Base-by-base conservation (phyloP, 2,329 filamentous ascomycete genomes). In the Zasmidium citrigriseum region DNA sequence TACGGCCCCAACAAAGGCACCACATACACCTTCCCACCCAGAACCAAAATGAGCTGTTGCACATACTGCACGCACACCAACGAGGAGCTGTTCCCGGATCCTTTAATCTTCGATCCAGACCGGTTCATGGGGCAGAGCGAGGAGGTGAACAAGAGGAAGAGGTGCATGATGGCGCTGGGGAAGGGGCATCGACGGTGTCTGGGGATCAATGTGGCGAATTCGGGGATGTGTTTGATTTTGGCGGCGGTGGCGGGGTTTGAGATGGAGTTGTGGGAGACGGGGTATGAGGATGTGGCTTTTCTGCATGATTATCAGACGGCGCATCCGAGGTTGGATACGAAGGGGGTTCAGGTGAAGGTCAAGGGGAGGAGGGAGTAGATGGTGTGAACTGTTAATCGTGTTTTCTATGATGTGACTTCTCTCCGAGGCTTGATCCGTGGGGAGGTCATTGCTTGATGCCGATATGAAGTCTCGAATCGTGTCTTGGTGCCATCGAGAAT, bases 1-100 rank as follows among this genome's bases (percentile, higher is more conserved):
- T 44, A 72, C 71, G 46, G 67, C 62, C 63, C 71, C 73, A 27
- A 47, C 29, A 52, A 52, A 48, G 55, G 55, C 23, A 29, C 24
- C 14, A 48, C 27, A 0, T 49, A 48, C 21, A 22, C 14, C 2
- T 38, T 55, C 25, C 54, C 54, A 9, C 46, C 54, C 11, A n/a
- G 21, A 1, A 55, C 46, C 2, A 10, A 24, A 24, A 51, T 52
- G 34, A 25, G 47, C 7, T 46, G 38, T 21, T 3, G 46, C 4
- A 46, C 54, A 4, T 52, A 47, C 22, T 52, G 47, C 24, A 52
- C 48, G 25, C 47, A 52, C 38, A 51, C 24, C 2, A 51, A 51
- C 18, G 46, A 45, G 16, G 46, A 45, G 18, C 20, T 50, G 20
- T 55, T 55, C 22, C 54, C 46, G 1, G 27, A 55, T n/a, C 46